phyloP scores from a whole-genome alignment of 495 filamentous ascomycete genomes.

The Lepraria neglecta region DNA sequence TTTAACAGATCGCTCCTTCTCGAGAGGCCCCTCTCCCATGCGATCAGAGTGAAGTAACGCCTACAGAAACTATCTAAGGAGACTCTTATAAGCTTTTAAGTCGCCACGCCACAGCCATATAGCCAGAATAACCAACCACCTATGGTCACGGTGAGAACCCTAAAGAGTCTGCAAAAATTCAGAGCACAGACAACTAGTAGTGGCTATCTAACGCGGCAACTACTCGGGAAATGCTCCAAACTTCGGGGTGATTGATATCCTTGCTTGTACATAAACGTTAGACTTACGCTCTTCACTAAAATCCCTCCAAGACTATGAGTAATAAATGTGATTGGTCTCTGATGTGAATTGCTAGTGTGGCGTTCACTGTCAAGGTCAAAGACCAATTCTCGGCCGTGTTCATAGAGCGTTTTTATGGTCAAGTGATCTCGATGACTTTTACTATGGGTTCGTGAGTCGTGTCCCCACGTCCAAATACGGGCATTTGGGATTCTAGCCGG shows the following conservation, averaged over 20 bases:
- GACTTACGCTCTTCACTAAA: conserved; percentile 33
- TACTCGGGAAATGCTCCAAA: too few species aligned
- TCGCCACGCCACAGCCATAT: too few species aligned
- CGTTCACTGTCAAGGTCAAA: conserved; percentile 28
- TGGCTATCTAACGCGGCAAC: too few species aligned
- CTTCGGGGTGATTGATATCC: too few species aligned
- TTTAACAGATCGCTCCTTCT: conserved; percentile 13
- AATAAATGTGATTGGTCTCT: conserved; percentile 35
- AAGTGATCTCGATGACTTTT: conserved; percentile 18
- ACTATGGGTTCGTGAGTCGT: conserved; percentile 37
- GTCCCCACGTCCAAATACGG: conserved; percentile 47
- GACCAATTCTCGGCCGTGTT: conserved; percentile 31
- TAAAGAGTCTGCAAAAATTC: too few species aligned
- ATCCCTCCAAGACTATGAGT: conserved; percentile 35
- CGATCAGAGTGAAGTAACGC: conserved; percentile 26
- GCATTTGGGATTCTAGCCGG: conserved; percentile 39
- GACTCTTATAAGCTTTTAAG: too few species aligned
- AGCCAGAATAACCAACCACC: too few species aligned
- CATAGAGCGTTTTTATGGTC: conserved; percentile 29
- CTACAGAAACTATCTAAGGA: not conserved
- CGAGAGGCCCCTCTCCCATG: conserved; percentile 4
- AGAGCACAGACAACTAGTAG: not conserved
- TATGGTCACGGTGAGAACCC: too few species aligned
- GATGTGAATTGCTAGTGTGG: conserved; percentile 7
- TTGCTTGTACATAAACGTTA: too few species aligned